phyloP scores from a whole-genome alignment of 1,284 basidiomycete species.

The Abortiporus biennis region DNA sequence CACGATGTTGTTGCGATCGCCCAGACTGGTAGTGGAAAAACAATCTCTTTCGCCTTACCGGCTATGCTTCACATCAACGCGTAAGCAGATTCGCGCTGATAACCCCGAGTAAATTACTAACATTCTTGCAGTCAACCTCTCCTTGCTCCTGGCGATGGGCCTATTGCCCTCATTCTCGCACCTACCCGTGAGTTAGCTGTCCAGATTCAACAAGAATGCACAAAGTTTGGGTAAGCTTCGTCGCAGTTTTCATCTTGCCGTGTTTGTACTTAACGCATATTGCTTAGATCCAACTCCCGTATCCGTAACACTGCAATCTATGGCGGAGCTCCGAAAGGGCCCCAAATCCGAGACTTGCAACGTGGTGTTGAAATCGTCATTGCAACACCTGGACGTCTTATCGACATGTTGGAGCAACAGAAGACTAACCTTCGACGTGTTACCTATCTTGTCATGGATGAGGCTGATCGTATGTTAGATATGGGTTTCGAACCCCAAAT shows the following conservation, averaged over 20 bases:
- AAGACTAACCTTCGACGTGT: conserved; percentile 96
- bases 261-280: conserved; percentile 5
- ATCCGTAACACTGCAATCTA: conserved; percentile 99
- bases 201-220: conserved; percentile 98
- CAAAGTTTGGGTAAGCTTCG: conserved; percentile 81
- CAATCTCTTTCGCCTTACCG: conserved; percentile 95
- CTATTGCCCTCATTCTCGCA: conserved; percentile 94
- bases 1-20: conserved; percentile 96
- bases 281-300: conserved; percentile 78
- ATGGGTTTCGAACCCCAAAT: conserved; percentile 99
- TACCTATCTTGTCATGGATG: conserved; percentile 98
- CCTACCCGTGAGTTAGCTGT: conserved; percentile 98
- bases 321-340: conserved; percentile 97
- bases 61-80: conserved; percentile 99
- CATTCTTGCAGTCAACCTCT: conserved; percentile 79
- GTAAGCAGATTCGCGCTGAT: too few relatives aligned
- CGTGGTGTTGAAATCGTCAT: conserved; percentile 96
- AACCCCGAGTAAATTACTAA: too few relatives aligned
- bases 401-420: conserved; percentile 93
- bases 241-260: background rate
- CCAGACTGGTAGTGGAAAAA: conserved; percentile 96
- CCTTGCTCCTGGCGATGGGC: conserved; percentile 90
- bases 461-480: conserved; percentile 97
- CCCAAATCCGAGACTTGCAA: conserved; percentile 95
- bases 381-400: conserved; percentile 85